Base-by-base conservation (phyloP, 225 moss, liverwort and hornwort species). In the Antitrichia curtipendula region DNA sequence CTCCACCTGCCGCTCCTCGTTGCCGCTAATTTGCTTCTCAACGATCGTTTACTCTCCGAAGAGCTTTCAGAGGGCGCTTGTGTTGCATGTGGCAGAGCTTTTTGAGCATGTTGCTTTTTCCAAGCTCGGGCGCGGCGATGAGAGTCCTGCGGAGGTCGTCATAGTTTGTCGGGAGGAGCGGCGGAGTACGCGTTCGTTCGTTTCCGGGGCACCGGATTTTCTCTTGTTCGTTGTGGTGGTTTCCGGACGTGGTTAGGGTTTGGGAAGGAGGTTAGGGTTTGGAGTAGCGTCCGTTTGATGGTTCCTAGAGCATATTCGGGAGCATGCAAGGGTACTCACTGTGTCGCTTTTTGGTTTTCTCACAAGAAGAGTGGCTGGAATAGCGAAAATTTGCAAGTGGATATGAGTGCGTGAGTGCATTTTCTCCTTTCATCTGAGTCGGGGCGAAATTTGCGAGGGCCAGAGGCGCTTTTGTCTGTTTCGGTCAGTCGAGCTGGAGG, bases 401-500 rank as follows among this genome's bases (percentile, higher is more conserved):
- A 25, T 78, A 78, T 45, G 78, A 81, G 64, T 65, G 81, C n/a
- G 64, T 77, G 87, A 76, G 87, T 38, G 40, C 31, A 43, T 80
- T 54, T 75, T 69, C 45, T 23, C 29, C 34, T 78, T 81, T 19
- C 47, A 57, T 36, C 82, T 52, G 75, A 81, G 83, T 43, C 58
- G 71, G 52, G 41, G 62, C 32, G 73, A 41, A 50, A 65, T 71
- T 79, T 47, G 5, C 40, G 57, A 75, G 68, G 41, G 60, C 72
- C 78, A 50, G 83, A 80, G 62, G 83, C 49, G 65, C 80, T 72
- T 28, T 53, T 84, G n/a, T 58, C 66, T 66, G 66, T 82, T 88
- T 60, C 56, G 34, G 81, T 31, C 28, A 29, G 87, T 90, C 95
- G 93, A 95, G 91, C 98, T 97, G 96, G 98, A 98, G 94, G 87